Base-by-base conservation (phyloP, 306 rosid species). In the Prosopis cineraria region DNA sequence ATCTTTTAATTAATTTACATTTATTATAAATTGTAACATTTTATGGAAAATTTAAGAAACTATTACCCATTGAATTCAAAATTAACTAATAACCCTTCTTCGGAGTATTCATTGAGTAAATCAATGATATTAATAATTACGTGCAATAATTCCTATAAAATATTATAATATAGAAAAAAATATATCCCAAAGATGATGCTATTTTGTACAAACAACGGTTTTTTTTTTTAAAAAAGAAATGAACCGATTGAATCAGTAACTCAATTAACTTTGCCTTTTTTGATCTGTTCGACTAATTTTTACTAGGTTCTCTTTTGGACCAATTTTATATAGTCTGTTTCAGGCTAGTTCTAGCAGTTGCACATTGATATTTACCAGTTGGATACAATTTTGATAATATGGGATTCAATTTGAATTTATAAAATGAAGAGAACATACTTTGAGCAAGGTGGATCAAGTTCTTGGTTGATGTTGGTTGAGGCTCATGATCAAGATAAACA, bases 361-460 rank as follows among this genome's bases (percentile, higher is more conserved):
- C n/a, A 2, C 20, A 1, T n/a, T 5, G 1, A 16, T 12, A n/a
- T n/a, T n/a, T 43, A 43, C 3, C 4, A 16, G 2, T 45, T 43
- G 56, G 6, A 50, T 19, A 10, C 8, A 19, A 2, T n/a, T 8
- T 20, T 52, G 29, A 20, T 48, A 52, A n/a, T n/a, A 52, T 52
- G 22, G 22, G 25, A 7, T 3, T 20, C 3, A 52, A 52, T 52
- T 20, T 20, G 29, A 4, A 22, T 53, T 7, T 1, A 20, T 53
- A 20, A 20, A 52, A 48, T 55, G 31, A 24, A 52, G 22, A 58
- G 48, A n/a, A 64, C 93, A 72, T 88, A 92, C 97, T 89, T 75
- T 94, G 97, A 70, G 97, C 55, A 8, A 89, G 65, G 83, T 92
- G 97, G 73, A 94, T 80, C 90, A 94, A 70, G 79, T 89, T 90